Evolutionary conservation across 345 rosid genomes (phyloP), one percentile per base, ranked within the genome.

Genomic region (Lepidium sativum): DNA sequence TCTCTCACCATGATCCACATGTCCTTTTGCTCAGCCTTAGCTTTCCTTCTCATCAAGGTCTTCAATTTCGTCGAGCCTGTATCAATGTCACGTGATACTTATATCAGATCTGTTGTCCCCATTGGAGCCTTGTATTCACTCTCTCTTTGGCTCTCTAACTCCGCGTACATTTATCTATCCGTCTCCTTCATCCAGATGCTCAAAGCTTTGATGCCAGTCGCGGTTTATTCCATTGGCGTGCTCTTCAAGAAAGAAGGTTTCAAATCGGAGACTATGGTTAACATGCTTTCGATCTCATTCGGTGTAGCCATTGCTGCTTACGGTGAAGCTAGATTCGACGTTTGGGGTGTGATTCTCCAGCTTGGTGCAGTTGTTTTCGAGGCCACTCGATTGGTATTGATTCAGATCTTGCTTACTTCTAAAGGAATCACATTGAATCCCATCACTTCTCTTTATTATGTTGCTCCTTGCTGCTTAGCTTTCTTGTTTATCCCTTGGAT

Each of bases 1-100:
- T 86, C 98, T 4, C 98, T 91, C 23, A 91, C 98, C 51, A 86
- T 91, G 91, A 91, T 91, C 82, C 98, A 91, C 81, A 91, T 91
- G 98, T 84, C 95, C 54, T 91, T 91, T 57, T 91, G 98, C 72
- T 78, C 98, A 58, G 58, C 92, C 31, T 83, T 91, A 15, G 98
- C 96, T 38, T 73, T 86, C 75, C 82, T 88, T 74, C 83, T 88
- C 71, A 81, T 91, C 84, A 91, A 91, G 47, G 88, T 91, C 76
- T 81, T 91, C 82, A 86, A 84, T 66, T 60, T 88, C 33, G 96
- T 91, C n/a, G 98, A 91, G 51, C 98, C 98, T 0, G 98, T 91
- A 18, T 51, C 95, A 43, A 91, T 91, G 94, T 84, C 96, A 1
- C 84, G 88, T 32, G 94, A 88, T 6, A 76, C 89, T 43, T 88